Conservation (phyloP, 495 filamentous ascomycete genomes). For the Penicillium coffeae region DNA sequence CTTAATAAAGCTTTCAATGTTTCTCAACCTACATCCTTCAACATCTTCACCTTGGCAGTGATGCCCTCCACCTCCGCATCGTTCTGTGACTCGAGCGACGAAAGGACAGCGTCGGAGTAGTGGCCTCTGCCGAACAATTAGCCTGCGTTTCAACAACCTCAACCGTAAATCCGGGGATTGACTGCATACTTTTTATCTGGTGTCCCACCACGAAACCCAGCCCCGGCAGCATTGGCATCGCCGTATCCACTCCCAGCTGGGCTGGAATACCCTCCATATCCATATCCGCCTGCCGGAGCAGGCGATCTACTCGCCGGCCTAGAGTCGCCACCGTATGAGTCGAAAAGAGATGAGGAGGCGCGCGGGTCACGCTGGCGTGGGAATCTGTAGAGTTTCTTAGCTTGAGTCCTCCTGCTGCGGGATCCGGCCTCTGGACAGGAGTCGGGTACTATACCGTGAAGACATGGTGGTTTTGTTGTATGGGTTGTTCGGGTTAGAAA, state of each 20-base stretch:
- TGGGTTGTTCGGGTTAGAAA: neutral
- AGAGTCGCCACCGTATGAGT: slow-evolving; percentile 67
- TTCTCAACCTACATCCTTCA: slow-evolving; percentile 74
- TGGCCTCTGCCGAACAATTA: slow-evolving; percentile 60
- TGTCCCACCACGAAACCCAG: slow-evolving; percentile 63
- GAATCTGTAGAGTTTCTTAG: slow-evolving; percentile 50
- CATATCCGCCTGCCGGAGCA: slow-evolving; percentile 45
- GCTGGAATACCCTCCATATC: slow-evolving; percentile 60
- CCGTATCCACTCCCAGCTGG: slow-evolving; percentile 35
- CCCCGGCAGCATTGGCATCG: slow-evolving; percentile 28
- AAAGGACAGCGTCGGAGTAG: slow-evolving; percentile 88
- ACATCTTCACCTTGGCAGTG: slow-evolving; percentile 79
- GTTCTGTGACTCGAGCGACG: slow-evolving; percentile 93
- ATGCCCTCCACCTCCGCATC: slow-evolving; percentile 88
- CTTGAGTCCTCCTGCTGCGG: no score
- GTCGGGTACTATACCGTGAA: slow-evolving; percentile 26
- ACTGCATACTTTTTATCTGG: slow-evolving; percentile 68
- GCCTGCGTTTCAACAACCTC: neutral
- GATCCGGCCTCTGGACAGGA: no score
- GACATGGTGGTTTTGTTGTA: slow-evolving; percentile 15
- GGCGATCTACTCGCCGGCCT: slow-evolving; percentile 50
- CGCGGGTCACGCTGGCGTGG: slow-evolving; percentile 77
- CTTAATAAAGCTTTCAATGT: neutral
- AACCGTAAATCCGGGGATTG: neutral
- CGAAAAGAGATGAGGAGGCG: slow-evolving; percentile 78